phyloP scores from a whole-genome alignment of 371 early-diverging fungal species.

The Dichotomocladium elegans region DNA sequence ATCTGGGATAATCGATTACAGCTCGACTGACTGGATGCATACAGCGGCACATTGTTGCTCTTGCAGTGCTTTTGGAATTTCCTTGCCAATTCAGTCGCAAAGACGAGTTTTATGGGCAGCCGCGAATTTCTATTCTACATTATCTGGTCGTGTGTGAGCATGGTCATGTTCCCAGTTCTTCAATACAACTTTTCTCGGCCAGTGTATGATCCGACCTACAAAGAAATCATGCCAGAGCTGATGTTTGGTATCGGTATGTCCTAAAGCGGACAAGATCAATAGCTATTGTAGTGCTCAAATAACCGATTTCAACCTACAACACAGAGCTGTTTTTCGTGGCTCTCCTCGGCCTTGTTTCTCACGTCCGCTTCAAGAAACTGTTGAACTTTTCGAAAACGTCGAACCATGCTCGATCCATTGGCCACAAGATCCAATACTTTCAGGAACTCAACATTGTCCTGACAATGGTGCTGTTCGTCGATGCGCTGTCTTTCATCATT shows the following conservation, averaged over 20 bases:
- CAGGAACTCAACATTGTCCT: constrained; percentile 43
- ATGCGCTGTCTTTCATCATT: constrained; percentile 28
- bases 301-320: too few relatives aligned
- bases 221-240: constrained; percentile 46
- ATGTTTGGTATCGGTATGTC: constrained; percentile 41
- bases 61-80: constrained; percentile 58
- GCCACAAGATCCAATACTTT: constrained; percentile 36
- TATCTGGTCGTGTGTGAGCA: constrained; percentile 31
- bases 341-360: constrained; percentile 39
- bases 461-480: constrained; percentile 24
- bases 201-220: constrained; percentile 35
- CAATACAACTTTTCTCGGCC: constrained; percentile 40
- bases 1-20: too few relatives aligned
- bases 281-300: too few relatives aligned
- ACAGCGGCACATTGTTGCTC: constrained; percentile 42
- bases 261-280: too few relatives aligned
- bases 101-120: constrained; percentile 46
- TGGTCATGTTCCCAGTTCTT: constrained; percentile 37
- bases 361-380: constrained; percentile 38
- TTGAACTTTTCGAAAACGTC: constrained; percentile 16
- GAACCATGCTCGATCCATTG: constrained; percentile 27
- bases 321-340: constrained; percentile 33
- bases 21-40: too few relatives aligned
- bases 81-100: constrained; percentile 43
- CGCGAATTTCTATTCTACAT: constrained; percentile 47